These are phyloP conservation scores for Calonectria fujianensis DNA, from an alignment of 2,329 filamentous ascomycete genomes.

Conservation along the genomic window DNA sequence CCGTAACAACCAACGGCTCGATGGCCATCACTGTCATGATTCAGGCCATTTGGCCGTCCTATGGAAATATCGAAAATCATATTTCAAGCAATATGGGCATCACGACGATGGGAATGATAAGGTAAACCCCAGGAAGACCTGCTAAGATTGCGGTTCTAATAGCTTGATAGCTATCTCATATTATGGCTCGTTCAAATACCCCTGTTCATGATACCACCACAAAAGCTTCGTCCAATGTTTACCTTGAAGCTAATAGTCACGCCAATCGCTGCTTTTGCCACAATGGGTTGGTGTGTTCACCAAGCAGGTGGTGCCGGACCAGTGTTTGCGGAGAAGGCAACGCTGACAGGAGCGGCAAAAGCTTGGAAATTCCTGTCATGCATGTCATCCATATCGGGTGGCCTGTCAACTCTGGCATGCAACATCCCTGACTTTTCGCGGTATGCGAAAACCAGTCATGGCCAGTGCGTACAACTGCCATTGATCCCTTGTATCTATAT, in stretches of 20 bases:
- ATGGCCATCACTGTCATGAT: background rate
- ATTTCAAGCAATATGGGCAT: background rate
- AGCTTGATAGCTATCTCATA: background rate
- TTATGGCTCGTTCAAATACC: background rate
- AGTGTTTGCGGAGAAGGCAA: conserved; percentile 1
- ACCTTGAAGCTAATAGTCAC: background rate
- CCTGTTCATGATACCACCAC: background rate
- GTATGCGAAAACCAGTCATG: background rate
- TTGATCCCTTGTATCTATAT: conserved; percentile 9
- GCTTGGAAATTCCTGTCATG: background rate
- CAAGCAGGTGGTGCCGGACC: background rate
- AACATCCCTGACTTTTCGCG: background rate
- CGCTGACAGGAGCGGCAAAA: background rate
- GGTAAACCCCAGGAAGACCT: background rate
- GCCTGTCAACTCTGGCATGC: background rate
- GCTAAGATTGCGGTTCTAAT: background rate
- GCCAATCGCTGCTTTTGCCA: background rate
- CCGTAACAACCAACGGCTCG: background rate
- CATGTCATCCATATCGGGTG: background rate
- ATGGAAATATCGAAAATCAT: background rate
- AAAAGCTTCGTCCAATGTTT: background rate
- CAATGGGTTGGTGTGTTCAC: background rate
- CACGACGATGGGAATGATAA: background rate
- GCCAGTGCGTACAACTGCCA: background rate
- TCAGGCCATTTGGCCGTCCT: conserved; percentile 2